Conservation (phyloP, 2,329 filamentous ascomycete genomes). For the Penicillium fuscoglaucum region DNA sequence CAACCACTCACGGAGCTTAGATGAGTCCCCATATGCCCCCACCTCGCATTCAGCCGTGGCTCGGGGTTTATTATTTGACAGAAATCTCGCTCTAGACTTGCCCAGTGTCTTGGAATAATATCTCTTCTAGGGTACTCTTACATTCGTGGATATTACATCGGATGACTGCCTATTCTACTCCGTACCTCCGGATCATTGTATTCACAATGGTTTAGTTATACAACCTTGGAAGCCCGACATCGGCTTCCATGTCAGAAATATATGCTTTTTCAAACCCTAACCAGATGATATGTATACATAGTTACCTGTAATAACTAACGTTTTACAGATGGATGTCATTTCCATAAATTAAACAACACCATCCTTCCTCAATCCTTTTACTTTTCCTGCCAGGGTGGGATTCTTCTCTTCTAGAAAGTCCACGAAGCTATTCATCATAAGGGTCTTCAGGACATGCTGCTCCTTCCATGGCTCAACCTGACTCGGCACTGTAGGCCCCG, state of each 20-base stretch:
- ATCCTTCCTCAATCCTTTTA: constrained; percentile 1
- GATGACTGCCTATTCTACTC: neutral
- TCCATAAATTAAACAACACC: neutral
- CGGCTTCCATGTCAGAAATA: neutral
- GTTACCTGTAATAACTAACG: too few relatives aligned
- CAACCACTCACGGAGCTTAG: neutral
- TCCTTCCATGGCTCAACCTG: constrained; percentile 11
- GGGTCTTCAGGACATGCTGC: neutral
- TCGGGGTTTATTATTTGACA: neutral
- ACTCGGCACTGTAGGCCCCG: constrained; percentile 18
- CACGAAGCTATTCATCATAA: constrained; percentile 9
- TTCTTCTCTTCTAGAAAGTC: constrained; percentile 5
- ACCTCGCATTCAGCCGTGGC: neutral
- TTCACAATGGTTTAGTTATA: neutral
- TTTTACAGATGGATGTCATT: neutral
- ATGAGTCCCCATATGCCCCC: neutral
- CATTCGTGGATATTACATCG: neutral
- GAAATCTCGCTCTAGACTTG: neutral
- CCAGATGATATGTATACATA: too few relatives aligned
- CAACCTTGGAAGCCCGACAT: too few relatives aligned
- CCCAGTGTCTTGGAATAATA: neutral
- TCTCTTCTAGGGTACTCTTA: neutral
- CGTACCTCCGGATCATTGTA: neutral
- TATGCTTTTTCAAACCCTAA: neutral
- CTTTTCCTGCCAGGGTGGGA: constrained; percentile 3